Evolutionary conservation across 768 basidiomycete genomes (phyloP), one percentile per base, ranked within the genome.

Genomic region (Suillus ampliporus): DNA sequence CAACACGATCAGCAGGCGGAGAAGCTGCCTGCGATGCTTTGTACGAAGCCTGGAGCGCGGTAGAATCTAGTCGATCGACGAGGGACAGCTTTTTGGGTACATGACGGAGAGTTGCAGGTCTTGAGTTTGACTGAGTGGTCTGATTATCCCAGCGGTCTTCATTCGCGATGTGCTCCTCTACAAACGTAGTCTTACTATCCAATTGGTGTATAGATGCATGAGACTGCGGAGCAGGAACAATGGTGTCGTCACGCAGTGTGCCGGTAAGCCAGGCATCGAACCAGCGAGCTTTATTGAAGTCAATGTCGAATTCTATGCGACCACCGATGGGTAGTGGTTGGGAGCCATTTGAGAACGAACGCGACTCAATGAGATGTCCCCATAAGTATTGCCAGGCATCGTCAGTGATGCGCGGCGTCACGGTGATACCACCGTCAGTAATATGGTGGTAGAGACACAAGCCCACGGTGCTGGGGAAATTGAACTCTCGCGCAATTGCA

Each of bases 301-400:
- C 94, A 51, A 96, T 84, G 75, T 96, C 94, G 72, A 96, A 95
- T 75, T 96, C 94, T 34, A 97, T 83, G 34, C 84, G 87, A 5
- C 92, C 95, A 48, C 85, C 82, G 61, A 96, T 88, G 0, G 91
- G 88, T 21, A 84, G 70, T 57, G 79, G 80, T 26, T 73, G 72
- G 28, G 71, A 66, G 62, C 78, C 64, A 47, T 70, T 65, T 4
- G 73, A 61, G 21, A 74, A 67, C 23, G 74, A 62, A 26, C 77
- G 74, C 43, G 80, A 65, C 37, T 88, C 84, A 47, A 86, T 81
- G 63, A 86, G 77, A 70, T 88, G 84, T 43, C 76, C 78, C 89
- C 91, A 94, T 2, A 94, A 79, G 37, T 86, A 75, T 58, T 82
- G 82, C 93, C 93, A 95, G 10, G 84, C 83, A 60, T 91, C 91